Conservation (phyloP, 495 filamentous ascomycete species). For the Talaromyces trachyspermus region DNA sequence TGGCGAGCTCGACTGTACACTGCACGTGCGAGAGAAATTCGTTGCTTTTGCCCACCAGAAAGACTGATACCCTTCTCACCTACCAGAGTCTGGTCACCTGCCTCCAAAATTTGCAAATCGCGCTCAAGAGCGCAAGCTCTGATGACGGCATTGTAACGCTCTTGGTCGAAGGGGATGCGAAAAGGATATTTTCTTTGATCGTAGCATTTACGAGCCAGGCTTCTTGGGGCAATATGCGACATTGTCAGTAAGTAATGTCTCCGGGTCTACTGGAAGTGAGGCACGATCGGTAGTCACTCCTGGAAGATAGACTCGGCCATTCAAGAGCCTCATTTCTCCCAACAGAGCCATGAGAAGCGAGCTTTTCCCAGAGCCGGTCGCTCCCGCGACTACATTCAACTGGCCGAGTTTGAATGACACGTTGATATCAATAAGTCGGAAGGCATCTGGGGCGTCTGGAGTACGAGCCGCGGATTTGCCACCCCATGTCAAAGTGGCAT, state of each 20-base stretch:
- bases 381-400: constrained; percentile 85
- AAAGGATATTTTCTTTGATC: constrained; percentile 94
- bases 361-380: constrained; percentile 92
- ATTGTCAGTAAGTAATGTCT: constrained; percentile 81
- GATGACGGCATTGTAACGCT: constrained; percentile 81
- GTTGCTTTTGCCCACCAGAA: constrained; percentile 96
- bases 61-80: constrained; percentile 97
- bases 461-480: constrained; percentile 30
- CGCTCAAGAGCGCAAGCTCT: constrained; percentile 89
- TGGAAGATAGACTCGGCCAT: constrained; percentile 76
- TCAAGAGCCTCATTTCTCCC: constrained; percentile 88
- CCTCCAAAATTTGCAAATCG: constrained; percentile 86
- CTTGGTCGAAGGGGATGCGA: constrained; percentile 78
- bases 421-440: constrained; percentile 76
- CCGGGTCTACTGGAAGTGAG: constrained; percentile 71
- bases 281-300: constrained; percentile 70
- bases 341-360: constrained; percentile 93
- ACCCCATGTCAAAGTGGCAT: constrained; percentile 87
- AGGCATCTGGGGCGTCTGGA: constrained; percentile 39
- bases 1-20: constrained; percentile 89
- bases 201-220: constrained; percentile 97
- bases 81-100: constrained; percentile 87
- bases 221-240: constrained; percentile 95
- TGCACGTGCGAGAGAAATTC: constrained; percentile 89
- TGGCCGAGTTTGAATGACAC: constrained; percentile 69